Evolutionary conservation across 2,329 filamentous ascomycete genomes (phyloP).

Genomic region (Myriosclerotinia curreyana): DNA sequence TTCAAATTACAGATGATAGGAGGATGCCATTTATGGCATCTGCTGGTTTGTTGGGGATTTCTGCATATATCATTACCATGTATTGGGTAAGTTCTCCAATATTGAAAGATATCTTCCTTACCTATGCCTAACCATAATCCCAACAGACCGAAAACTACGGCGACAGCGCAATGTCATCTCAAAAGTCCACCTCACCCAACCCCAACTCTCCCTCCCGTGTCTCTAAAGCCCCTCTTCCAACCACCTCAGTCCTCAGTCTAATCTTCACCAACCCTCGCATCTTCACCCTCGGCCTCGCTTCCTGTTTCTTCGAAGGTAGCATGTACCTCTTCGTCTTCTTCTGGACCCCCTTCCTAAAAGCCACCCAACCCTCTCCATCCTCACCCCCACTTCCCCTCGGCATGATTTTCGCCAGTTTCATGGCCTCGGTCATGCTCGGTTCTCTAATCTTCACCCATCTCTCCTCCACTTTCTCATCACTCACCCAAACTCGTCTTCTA

Average conservation of each 20-base stretch:
- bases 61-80: constrained; percentile 47
- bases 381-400: constrained; percentile 49
- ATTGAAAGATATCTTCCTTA: not conserved
- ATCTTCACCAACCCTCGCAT: constrained; percentile 47
- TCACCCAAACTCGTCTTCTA: constrained; percentile 39
- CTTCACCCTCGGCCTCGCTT: constrained; percentile 50
- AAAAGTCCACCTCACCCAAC: constrained; percentile 8
- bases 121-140: not conserved
- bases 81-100: constrained; percentile 45
- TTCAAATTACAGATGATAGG: constrained; percentile 47
- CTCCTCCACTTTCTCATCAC: constrained; percentile 27
- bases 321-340: constrained; percentile 64
- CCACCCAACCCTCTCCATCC: constrained; percentile 41
- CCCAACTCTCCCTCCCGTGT: not conserved
- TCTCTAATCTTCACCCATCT: constrained; percentile 52
- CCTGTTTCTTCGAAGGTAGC: constrained; percentile 58
- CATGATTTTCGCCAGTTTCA: constrained; percentile 56
- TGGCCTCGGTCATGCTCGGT: constrained; percentile 59
- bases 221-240: not conserved
- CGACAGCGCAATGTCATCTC: constrained; percentile 28
- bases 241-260: constrained; percentile 25
- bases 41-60: constrained; percentile 43
- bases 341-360: constrained; percentile 55
- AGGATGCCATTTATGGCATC: constrained; percentile 53
- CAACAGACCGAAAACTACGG: constrained; percentile 51